Percentiles rank a stretch among this genome's conserved stretches.
These are phyloP conservation scores for Penicillium riverlandense DNA, from an alignment of 495 filamentous ascomycete species.

Conservation along the genomic window DNA sequence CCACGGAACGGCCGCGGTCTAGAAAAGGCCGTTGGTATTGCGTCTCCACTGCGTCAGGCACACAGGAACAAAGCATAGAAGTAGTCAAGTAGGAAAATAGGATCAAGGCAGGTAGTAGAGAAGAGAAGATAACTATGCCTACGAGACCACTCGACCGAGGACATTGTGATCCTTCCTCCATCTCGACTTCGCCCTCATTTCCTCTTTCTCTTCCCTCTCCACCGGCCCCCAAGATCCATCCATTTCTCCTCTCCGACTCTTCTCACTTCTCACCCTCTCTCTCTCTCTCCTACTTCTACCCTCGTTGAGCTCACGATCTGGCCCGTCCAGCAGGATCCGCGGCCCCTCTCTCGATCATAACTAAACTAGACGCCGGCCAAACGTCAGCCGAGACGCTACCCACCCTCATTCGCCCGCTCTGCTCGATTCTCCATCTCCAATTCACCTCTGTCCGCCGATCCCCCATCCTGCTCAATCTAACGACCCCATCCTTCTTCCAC, in stretches of 20 bases:
- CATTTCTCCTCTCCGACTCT: constrained; percentile 1
- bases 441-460: constrained; percentile 13
- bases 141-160: too few species aligned
- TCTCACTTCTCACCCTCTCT: too few species aligned
- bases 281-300: too few species aligned
- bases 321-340: constrained; percentile 10
- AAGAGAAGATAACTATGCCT: too few species aligned
- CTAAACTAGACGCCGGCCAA: constrained; percentile 8
- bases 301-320: constrained; percentile 10
- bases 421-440: constrained; percentile 1
- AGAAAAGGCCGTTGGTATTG: constrained; percentile 22
- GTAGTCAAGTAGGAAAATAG: too few species aligned
- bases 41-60: constrained; percentile 23
- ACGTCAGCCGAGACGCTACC: constrained; percentile 13
- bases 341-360: neutral
- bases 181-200: too few species aligned
- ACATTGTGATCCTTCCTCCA: too few species aligned
- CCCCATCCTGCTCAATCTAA: constrained; percentile 3
- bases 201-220: too few species aligned
- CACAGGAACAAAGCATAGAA: too few species aligned
- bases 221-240: too few species aligned
- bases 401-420: constrained; percentile 14
- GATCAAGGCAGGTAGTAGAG: too few species aligned
- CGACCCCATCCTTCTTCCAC: constrained; percentile 1
- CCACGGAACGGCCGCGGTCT: constrained; percentile 28